Conservation (phyloP, 1,139 yeast genomes). For the Taphrina communis region DNA sequence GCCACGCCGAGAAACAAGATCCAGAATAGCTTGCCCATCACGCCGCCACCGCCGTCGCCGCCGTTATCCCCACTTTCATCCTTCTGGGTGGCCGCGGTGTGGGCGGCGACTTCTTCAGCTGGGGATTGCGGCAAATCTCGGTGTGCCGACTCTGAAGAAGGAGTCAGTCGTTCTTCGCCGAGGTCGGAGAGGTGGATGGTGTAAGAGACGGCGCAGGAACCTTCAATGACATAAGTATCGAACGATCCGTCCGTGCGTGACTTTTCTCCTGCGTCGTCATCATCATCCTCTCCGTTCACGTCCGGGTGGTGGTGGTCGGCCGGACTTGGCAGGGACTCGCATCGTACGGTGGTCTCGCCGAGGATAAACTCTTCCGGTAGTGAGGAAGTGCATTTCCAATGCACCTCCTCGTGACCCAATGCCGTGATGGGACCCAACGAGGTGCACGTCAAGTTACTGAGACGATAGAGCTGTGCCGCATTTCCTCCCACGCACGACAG, state of each 20-base stretch:
- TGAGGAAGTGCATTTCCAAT: conserved; percentile 43
- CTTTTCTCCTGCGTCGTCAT: neutral
- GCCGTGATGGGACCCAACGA: conserved; percentile 43
- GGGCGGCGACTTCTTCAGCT: neutral
- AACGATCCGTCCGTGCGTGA: conserved; percentile 2
- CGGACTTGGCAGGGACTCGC: neutral
- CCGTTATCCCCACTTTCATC: neutral
- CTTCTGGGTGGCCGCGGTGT: neutral
- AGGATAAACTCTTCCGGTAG: conserved; percentile 42
- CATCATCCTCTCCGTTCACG: neutral
- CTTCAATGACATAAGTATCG: conserved; percentile 2
- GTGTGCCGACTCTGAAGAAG: neutral
- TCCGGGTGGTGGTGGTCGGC: neutral
- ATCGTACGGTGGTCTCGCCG: conserved; percentile 14
- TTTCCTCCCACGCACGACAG: conserved; percentile 41
- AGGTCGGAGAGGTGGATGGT: neutral
- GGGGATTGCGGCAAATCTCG: conserved; percentile 13
- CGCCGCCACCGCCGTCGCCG: no score
- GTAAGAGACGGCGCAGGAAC: conserved; percentile 16
- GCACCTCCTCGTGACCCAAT: conserved; percentile 42
- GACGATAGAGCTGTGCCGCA: conserved; percentile 41
- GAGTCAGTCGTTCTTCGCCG: neutral
- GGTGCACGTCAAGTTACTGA: conserved; percentile 40
- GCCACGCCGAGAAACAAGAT: conserved; percentile 1
- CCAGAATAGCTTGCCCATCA: conserved; percentile 7